Base-by-base conservation (phyloP, 2,329 filamentous ascomycete species). In the Fusarium pilosicola region DNA sequence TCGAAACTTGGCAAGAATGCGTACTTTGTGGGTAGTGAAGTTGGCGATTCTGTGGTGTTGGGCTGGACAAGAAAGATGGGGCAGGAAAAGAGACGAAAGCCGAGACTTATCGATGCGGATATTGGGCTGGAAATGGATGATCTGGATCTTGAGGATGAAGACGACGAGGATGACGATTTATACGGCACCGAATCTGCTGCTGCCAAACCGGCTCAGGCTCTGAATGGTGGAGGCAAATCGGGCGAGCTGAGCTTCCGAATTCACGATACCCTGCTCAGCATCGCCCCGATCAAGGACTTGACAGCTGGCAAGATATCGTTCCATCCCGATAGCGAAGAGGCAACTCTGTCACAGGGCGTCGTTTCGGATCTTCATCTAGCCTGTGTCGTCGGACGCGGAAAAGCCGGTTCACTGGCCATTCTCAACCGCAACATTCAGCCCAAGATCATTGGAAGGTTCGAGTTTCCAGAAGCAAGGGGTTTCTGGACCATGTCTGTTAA, bases 11-110 rank as follows among this genome's bases (percentile, higher is more conserved):
- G 90, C 8, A 89, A 90, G 61, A 90, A 91, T 17, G 87, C 88
- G 24, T 80, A 98, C 38, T 99, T 99, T 79, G 83, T 97, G 30
- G 96, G 96, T 18, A 97, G 94, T 77, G 94, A 97, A 79, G 89
- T 92, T 62, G 89, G 91, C 14, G 94, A 98, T 75, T 97, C 96
- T 1, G 81, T 94, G 4, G 87, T 99, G 8, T 80, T 99, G 32
- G 92, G 93, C 28, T 98, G 95, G 92, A 90, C 89, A 42, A 88
- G 89, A 71, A 92, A 92, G 74, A 88, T 91, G 61, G 83, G 85
- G 17, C 88, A 90, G 68, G 88, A 88, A 57, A 91, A 91, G 76
- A 90, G 90, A 61, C 92, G 89, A 74, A 91, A 91, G 74, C 87
- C 88, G 30, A 88, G 91, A 46, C 80, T 88, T 12, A 78, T 88